A percentile compares a stretch with the other conserved stretches of the same genome.
These are phyloP conservation scores for Babesia caballi DNA, from an alignment of 169 alveolate genomes.

Conservation along the genomic window DNA sequence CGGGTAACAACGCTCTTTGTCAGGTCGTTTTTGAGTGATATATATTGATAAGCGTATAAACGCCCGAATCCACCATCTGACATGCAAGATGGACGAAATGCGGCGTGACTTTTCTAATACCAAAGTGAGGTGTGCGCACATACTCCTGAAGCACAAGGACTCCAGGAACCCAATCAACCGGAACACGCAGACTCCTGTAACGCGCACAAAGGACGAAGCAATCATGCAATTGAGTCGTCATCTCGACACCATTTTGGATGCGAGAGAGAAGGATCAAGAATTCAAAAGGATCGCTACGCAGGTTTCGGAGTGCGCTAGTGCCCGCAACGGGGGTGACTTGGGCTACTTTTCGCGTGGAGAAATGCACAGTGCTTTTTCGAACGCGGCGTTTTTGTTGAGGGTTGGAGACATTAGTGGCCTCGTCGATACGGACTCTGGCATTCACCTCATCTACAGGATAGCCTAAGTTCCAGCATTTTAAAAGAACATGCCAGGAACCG, in stretches of 20 bases:
- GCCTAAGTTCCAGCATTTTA: constrained; percentile 58
- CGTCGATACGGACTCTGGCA: constrained; percentile 86
- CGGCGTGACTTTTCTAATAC: too few species aligned
- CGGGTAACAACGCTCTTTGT: too few species aligned
- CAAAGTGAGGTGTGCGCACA: constrained; percentile 81
- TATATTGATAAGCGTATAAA: too few species aligned
- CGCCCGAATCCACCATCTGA: too few species aligned
- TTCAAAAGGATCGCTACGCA: constrained; percentile 71
- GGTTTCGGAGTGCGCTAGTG: constrained; percentile 82
- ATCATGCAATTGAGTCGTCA: constrained; percentile 65
- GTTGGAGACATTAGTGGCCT: constrained; percentile 84
- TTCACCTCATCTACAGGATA: constrained; percentile 84
- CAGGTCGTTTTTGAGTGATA: too few species aligned
- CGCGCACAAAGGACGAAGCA: constrained; percentile 86
- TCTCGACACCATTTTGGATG: constrained; percentile 60
- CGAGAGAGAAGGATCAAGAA: constrained; percentile 45
- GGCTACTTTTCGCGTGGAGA: constrained; percentile 80
- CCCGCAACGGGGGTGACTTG: constrained; percentile 86
- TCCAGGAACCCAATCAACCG: constrained; percentile 87
- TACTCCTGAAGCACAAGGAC: constrained; percentile 84
- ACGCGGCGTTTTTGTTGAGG: constrained; percentile 80
- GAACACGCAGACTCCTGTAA: constrained; percentile 77
- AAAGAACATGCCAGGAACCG: too few species aligned
- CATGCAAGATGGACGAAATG: too few species aligned
- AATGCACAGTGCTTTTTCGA: constrained; percentile 85